Evolutionary conservation across 306 rosid species (phyloP).

Genomic region (Aeschynomene evenia): DNA sequence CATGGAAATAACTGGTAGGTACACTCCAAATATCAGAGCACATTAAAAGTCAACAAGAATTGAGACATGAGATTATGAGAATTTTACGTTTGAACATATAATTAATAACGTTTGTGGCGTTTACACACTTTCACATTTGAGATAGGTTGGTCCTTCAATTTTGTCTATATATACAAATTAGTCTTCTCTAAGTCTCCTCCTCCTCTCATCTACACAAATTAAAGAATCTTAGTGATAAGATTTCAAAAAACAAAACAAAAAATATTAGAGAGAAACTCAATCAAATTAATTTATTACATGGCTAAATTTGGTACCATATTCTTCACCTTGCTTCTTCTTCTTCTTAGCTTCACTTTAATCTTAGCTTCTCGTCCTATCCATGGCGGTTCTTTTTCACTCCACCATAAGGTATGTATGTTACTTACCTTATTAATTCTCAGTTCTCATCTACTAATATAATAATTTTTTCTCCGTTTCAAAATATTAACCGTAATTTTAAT

Average conservation of each 20-base stretch:
- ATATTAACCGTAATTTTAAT: too few species aligned
- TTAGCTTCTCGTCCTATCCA: constrained; percentile 39
- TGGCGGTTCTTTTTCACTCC: too few species aligned
- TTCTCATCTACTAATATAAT: not conserved
- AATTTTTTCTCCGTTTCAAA: too few species aligned
- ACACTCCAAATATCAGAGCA: not conserved
- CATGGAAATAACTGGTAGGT: not conserved
- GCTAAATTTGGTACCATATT: constrained; percentile 36
- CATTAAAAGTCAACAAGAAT: constrained; percentile 26
- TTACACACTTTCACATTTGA: not conserved
- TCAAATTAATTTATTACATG: constrained; percentile 43
- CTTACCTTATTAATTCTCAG: not conserved
- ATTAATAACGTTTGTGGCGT: constrained; percentile 14
- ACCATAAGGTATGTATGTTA: constrained; percentile 38
- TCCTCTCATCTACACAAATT: constrained; percentile 20
- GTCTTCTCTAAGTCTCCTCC: not conserved
- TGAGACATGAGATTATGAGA: constrained; percentile 21
- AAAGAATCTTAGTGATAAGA: not conserved
- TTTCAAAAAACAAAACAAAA: not conserved
- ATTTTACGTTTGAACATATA: constrained; percentile 8
- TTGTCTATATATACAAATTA: constrained; percentile 24
- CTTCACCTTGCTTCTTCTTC: constrained; percentile 54
- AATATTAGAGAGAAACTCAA: not conserved
- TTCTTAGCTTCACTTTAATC: constrained; percentile 47
- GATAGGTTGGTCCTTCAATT: not conserved